These are phyloP conservation scores for Ustilago cynodontis DNA, from an alignment of 1,284 basidiomycete species.

Conservation along the genomic window DNA sequence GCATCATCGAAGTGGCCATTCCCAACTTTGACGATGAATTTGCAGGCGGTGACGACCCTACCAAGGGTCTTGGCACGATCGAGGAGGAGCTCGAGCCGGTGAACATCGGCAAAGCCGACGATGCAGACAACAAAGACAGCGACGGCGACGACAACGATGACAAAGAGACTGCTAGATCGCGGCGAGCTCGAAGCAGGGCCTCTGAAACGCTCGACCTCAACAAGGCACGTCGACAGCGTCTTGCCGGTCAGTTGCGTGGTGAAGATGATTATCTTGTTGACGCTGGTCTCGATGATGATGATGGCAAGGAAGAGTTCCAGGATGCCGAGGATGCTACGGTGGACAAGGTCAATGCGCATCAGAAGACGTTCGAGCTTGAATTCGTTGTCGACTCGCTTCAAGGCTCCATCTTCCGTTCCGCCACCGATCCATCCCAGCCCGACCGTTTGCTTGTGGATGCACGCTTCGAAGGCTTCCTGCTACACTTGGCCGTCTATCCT, in stretches of 20 bases:
- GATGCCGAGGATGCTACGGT: slow-evolving; percentile 63
- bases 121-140: slow-evolving; percentile 11
- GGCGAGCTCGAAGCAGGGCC: slow-evolving; percentile 27
- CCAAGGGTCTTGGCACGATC: slow-evolving; percentile 38
- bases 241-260: slow-evolving; percentile 61
- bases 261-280: slow-evolving; percentile 62
- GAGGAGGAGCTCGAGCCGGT: slow-evolving; percentile 48
- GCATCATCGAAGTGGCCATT: slow-evolving; percentile 89
- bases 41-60: slow-evolving; percentile 19
- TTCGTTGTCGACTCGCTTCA: slow-evolving; percentile 91
- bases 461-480: slow-evolving; percentile 80
- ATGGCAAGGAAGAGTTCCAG: slow-evolving; percentile 61
- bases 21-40: slow-evolving; percentile 81
- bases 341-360: slow-evolving; percentile 74
- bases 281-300: slow-evolving; percentile 45
- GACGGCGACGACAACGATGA: slow-evolving; percentile 21
- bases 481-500: slow-evolving; percentile 61
- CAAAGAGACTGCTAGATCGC: slow-evolving; percentile 15
- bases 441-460: slow-evolving; percentile 85
- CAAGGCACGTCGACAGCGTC: slow-evolving; percentile 54
- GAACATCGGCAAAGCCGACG: slow-evolving; percentile 17
- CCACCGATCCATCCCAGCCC: slow-evolving; percentile 72
- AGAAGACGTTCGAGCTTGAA: slow-evolving; percentile 87
- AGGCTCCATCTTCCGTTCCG: slow-evolving; percentile 82
- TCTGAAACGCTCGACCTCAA: slow-evolving; percentile 57